Percentiles rank a stretch among this genome's conserved stretches.
phyloP scores from a whole-genome alignment of 352 stramenopile genomes.

The Thalassiosira exigua region DNA sequence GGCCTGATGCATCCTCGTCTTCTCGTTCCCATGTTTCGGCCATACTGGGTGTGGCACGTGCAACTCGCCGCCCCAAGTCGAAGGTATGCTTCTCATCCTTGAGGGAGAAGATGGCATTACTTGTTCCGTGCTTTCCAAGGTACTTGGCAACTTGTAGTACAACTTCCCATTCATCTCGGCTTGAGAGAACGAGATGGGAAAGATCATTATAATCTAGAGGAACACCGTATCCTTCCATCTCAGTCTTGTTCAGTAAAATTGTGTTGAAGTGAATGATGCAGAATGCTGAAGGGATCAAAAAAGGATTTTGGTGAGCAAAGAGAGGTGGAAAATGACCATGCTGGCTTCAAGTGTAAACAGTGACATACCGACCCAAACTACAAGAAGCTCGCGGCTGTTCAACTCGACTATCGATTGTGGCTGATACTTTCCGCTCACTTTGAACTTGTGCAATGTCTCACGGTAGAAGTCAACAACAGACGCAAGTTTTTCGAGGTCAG shows the following conservation, averaged over 20 bases:
- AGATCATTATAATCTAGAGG: slow-evolving; percentile 55
- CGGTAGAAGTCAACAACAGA: slow-evolving; percentile 50
- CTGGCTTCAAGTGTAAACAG: no score
- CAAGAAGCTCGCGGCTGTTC: slow-evolving; percentile 50
- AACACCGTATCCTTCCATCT: slow-evolving; percentile 50
- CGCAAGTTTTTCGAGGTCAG: slow-evolving; percentile 41
- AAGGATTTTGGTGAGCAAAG: not conserved
- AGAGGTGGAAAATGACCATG: not conserved
- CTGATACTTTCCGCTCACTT: slow-evolving; percentile 12
- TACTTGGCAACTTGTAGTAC: slow-evolving; percentile 32
- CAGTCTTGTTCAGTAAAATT: slow-evolving; percentile 9
- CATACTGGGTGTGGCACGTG: slow-evolving; percentile 31
- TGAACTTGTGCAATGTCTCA: slow-evolving; percentile 40
- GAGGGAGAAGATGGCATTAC: slow-evolving; percentile 48
- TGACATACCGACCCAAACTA: slow-evolving; percentile 56
- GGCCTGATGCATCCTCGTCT: slow-evolving; percentile 28
- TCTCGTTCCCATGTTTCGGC: slow-evolving; percentile 42
- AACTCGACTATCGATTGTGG: slow-evolving; percentile 33
- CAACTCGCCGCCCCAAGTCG: slow-evolving; percentile 30
- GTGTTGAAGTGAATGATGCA: slow-evolving; percentile 56
- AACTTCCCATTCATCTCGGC: slow-evolving; percentile 41
- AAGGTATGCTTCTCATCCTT: slow-evolving; percentile 47
- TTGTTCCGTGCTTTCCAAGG: slow-evolving; percentile 32
- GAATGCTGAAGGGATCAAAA: slow-evolving; percentile 35
- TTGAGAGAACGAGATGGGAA: slow-evolving; percentile 52